Conservation (phyloP, 2,329 filamentous ascomycete species). For the Massarina eburnea region DNA sequence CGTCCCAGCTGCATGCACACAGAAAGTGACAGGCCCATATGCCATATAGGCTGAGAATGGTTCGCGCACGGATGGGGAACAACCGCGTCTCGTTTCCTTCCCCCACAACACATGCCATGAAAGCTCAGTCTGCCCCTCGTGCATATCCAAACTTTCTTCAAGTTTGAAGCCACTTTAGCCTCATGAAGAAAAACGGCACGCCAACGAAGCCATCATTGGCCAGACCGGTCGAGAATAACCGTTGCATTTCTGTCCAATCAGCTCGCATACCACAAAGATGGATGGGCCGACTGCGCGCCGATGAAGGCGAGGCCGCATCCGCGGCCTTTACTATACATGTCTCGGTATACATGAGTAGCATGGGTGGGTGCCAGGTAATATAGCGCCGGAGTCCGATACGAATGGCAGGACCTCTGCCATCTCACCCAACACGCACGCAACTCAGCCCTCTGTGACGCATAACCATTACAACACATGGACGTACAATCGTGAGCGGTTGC, state of each 20-base stretch:
- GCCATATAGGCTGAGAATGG: not conserved
- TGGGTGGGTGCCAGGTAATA: not conserved
- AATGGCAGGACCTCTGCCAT: not conserved
- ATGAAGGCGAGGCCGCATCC: not conserved
- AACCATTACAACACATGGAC: not conserved
- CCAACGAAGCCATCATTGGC: not conserved
- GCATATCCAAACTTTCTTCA: not conserved
- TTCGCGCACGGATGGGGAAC: constrained; percentile 7
- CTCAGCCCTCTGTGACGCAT: not conserved
- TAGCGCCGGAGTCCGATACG: constrained; percentile 4
- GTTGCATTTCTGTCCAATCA: not conserved
- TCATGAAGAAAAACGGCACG: not conserved
- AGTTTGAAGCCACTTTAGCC: not conserved
- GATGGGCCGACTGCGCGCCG: not conserved
- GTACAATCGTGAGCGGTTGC: not conserved
- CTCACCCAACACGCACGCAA: not conserved
- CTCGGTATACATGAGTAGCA: not conserved
- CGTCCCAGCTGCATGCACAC: not conserved
- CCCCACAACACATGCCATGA: not conserved
- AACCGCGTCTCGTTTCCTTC: not conserved
- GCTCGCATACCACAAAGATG: not conserved
- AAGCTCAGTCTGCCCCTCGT: not conserved
- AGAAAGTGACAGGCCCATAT: not conserved
- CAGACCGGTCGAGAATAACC: not conserved
- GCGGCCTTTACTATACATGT: not conserved